phyloP scores from a whole-genome alignment of 208 protist species.

The Acanthamoeba triangularis region DNA sequence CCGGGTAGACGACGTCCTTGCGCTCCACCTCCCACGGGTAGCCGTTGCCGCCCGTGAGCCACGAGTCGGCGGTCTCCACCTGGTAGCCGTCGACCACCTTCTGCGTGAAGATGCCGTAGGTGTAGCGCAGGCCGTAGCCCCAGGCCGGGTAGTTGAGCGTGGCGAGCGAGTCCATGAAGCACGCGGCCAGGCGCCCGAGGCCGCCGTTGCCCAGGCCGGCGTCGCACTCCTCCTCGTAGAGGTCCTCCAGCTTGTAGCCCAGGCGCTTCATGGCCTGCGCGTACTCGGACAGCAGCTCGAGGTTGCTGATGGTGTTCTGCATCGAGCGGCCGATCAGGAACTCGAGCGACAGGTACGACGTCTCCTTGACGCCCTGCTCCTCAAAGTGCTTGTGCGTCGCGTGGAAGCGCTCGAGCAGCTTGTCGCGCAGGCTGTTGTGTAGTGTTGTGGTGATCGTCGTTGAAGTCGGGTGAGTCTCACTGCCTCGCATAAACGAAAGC shows the following conservation, averaged over 20 bases:
- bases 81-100: conserved; percentile 88
- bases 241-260: conserved; percentile 90
- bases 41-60: conserved; percentile 88
- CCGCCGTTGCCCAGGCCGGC: conserved; percentile 93
- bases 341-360: conserved; percentile 93
- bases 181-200: conserved; percentile 91
- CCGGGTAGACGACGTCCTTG: conserved; percentile 85
- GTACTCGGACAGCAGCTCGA: conserved; percentile 85
- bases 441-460: no score
- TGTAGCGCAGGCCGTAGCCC: conserved; percentile 92
- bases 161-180: conserved; percentile 93
- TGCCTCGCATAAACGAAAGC: no score
- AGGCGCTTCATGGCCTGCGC: conserved; percentile 86
- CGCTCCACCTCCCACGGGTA: conserved; percentile 89
- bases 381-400: conserved; percentile 61
- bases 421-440: conserved; percentile 31
- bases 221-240: conserved; percentile 90
- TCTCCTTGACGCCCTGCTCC: conserved; percentile 85
- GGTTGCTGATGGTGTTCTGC: conserved; percentile 89
- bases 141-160: conserved; percentile 90
- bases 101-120: conserved; percentile 94
- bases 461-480: no score
- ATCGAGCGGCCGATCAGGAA: conserved; percentile 91
- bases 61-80: conserved; percentile 90
- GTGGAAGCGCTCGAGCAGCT: conserved; percentile 44